phyloP scores from a whole-genome alignment of 1,284 basidiomycete species.

The Trichosporon asahii region DNA sequence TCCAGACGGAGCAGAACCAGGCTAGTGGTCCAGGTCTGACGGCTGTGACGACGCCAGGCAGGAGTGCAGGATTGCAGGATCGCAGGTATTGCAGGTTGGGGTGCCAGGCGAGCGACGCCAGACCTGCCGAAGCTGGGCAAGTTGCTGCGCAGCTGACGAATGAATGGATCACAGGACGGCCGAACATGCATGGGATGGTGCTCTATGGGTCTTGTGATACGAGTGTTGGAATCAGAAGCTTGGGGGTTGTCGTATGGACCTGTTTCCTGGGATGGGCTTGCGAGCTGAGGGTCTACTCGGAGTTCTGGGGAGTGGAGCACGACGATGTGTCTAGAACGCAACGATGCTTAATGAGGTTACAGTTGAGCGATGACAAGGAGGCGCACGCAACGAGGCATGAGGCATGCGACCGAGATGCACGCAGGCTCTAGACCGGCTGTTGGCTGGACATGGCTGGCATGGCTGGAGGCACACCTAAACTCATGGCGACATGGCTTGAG shows the following conservation, averaged over 20 bases:
- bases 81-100: background rate
- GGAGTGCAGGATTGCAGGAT: background rate
- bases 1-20: background rate
- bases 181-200: background rate
- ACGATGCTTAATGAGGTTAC: background rate
- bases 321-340: background rate
- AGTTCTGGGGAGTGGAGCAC: background rate
- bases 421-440: too few species aligned
- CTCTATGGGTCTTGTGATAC: background rate
- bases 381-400: background rate
- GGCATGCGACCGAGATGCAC: background rate
- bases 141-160: background rate
- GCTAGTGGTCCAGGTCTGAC: background rate
- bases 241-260: background rate
- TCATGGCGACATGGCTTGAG: background rate
- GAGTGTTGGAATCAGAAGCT: background rate
- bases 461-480: background rate
- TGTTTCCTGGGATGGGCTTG: background rate
- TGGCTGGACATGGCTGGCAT: background rate
- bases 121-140: background rate
- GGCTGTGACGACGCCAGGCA: background rate
- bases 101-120: background rate
- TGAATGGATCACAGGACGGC: background rate
- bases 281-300: background rate
- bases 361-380: background rate